Percentiles rank a stretch among this genome's conserved stretches.
These are phyloP conservation scores for Canna indica DNA, from an alignment of 176 grass and related monocot species.

Conservation along the genomic window DNA sequence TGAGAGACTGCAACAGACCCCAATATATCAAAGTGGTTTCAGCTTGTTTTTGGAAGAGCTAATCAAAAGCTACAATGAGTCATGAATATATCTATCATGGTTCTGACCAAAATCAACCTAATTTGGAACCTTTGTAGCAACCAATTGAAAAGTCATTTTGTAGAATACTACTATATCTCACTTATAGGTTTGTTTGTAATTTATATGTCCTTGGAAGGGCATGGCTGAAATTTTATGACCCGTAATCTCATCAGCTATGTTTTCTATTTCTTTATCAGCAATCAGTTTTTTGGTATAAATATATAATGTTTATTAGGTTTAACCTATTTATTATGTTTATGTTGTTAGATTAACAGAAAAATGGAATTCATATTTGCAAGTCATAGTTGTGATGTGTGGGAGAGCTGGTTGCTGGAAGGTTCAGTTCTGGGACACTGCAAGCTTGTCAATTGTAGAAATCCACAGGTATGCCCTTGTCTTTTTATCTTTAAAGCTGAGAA, in stretches of 20 bases:
- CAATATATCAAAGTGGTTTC: not conserved
- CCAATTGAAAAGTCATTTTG: not conserved
- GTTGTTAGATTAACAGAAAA: slow-evolving; percentile 74
- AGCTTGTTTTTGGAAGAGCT: not conserved
- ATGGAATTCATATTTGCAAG: slow-evolving; percentile 91
- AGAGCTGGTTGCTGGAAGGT: slow-evolving; percentile 74
- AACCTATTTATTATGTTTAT: not conserved
- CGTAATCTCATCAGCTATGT: too few species aligned
- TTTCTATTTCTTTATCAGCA: not conserved
- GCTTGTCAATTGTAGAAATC: slow-evolving; percentile 74
- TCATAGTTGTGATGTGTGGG: slow-evolving; percentile 80
- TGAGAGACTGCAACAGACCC: too few species aligned
- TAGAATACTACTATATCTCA: too few species aligned
- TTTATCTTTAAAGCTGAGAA: not conserved
- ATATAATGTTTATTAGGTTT: not conserved
- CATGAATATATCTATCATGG: not conserved
- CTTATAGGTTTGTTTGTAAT: too few species aligned
- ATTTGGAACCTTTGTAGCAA: not conserved
- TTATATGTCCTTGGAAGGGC: too few species aligned
- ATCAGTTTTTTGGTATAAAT: not conserved
- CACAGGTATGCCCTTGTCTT: slow-evolving; percentile 36
- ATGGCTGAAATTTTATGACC: too few species aligned
- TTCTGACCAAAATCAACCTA: too few species aligned
- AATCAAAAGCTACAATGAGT: not conserved
- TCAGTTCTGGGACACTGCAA: slow-evolving; percentile 55